Percentiles rank a stretch among this genome's conserved stretches.
Conservation (phyloP, 1,139 yeast species). For the Kodamaea fungicola region DNA sequence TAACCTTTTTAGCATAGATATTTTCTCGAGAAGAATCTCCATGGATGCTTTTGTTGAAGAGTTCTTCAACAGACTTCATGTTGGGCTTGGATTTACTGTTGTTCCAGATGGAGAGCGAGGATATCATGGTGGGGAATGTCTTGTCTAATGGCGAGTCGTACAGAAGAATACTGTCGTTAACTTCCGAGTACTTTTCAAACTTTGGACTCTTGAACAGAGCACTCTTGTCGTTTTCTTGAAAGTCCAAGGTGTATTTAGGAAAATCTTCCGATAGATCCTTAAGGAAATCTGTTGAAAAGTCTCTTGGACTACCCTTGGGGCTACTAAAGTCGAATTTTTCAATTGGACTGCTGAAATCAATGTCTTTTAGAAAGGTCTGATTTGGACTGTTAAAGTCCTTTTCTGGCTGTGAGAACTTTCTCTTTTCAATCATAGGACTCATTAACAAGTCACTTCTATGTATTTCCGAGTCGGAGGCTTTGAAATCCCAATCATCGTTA, state of each 20-base stretch:
- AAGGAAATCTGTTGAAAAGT: no score
- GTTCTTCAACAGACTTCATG: constrained; percentile 8
- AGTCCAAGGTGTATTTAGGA: no score
- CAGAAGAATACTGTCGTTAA: neutral
- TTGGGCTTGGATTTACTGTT: constrained; percentile 6
- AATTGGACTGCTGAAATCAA: no score
- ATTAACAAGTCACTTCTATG: neutral
- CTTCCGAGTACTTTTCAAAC: no score
- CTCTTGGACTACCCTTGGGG: no score
- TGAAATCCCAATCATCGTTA: constrained; percentile 4
- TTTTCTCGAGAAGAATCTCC: constrained; percentile 10
- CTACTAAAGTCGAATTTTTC: no score
- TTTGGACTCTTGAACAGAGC: no score
- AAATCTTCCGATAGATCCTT: no score
- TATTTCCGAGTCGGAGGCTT: constrained; percentile 2
- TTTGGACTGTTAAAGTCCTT: no score
- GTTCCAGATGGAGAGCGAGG: constrained; percentile 13
- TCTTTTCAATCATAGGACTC: neutral
- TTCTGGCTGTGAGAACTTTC: no score
- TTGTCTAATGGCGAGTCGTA: neutral
- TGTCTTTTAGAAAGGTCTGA: no score
- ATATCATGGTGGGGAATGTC: constrained; percentile 6
- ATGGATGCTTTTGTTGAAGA: constrained; percentile 6
- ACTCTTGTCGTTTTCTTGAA: no score
- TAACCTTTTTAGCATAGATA: constrained; percentile 20